These are phyloP conservation scores for Dryas alaskensis DNA, from an alignment of 306 rosid genomes.

Conservation along the genomic window DNA sequence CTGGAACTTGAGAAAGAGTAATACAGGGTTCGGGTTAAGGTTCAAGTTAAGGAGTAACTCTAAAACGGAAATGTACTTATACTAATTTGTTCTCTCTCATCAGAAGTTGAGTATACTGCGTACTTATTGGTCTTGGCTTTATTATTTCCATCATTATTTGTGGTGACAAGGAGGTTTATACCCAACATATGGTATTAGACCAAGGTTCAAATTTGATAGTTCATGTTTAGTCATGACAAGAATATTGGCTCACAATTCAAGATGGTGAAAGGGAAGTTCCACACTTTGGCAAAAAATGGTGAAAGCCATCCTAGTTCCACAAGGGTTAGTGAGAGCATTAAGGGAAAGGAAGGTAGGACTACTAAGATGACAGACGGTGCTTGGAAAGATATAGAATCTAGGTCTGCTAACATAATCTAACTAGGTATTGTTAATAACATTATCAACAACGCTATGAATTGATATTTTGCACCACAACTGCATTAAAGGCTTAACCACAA, in stretches of 20 bases:
- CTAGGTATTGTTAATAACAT: too few relatives aligned
- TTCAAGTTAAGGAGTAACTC: neutral
- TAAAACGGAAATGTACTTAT: neutral
- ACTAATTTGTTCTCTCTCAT: neutral
- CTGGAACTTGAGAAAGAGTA: neutral
- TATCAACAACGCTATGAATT: too few relatives aligned
- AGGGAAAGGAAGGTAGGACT: too few relatives aligned
- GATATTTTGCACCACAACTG: too few relatives aligned
- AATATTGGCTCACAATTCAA: neutral
- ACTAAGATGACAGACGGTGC: too few relatives aligned
- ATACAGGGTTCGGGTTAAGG: neutral
- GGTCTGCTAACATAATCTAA: too few relatives aligned
- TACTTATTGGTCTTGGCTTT: neutral
- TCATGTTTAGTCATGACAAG: neutral
- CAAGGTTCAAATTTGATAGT: neutral
- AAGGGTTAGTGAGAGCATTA: neutral
- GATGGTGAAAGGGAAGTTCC: neutral
- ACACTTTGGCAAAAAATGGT: neutral
- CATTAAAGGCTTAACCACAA: too few relatives aligned
- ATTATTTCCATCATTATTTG: neutral
- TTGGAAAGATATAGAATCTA: too few relatives aligned
- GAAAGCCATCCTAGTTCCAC: neutral
- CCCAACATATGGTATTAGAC: neutral
- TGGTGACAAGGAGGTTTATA: neutral
- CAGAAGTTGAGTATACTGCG: neutral